Evolutionary conservation across 495 filamentous ascomycete genomes (phyloP), one percentile per base, ranked within the genome.

Genomic region (Talaromyces ruber): DNA sequence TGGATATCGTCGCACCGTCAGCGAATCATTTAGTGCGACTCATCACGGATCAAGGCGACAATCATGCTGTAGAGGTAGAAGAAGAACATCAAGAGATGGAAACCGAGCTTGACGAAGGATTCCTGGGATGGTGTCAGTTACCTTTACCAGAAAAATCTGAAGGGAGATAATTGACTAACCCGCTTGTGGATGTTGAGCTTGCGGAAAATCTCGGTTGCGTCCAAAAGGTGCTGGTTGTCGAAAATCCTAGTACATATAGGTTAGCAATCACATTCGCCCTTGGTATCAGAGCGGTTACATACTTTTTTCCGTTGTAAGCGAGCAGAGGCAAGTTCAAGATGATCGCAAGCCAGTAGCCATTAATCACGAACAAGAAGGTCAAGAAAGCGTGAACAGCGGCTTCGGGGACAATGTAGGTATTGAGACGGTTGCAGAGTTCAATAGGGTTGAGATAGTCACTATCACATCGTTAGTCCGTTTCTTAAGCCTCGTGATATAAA

Each of bases 61-160:
- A 99, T 99, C 95, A 99, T 99, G 75, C 77, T 93, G 86, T 98
- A 99, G 26, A 99, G 86, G 79, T 99, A 99, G 86, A 97, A 99
- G 84, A 99, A 99, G 84, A 99, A 99, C 89, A 99, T 95, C 78
- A 98, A 73, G 43, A 99, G 86, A 75, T 98, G 94, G 85, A 99
- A 98, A 62, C 93, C 95, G 39, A 99, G 90, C 77, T 99, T 99
- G 79, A 95, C 88, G 77, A 99, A 98, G 6, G 93, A 97, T 86
- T 99, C 95, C 93, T 97, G 67, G 26, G 47, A 26, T 28, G 64
- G 55, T 60, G 68, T 63, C 65, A 66, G 57, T 45, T 9, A 5
- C 26, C 16, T 14, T 21, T 18, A 52, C 32, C 26, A 55, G 18
- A 60, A 28, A 60, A 16, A 5, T 16, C 32, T 57, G 25, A 58